phyloP scores from a whole-genome alignment of 2,329 filamentous ascomycete genomes.

The Exophiala bonariae region DNA sequence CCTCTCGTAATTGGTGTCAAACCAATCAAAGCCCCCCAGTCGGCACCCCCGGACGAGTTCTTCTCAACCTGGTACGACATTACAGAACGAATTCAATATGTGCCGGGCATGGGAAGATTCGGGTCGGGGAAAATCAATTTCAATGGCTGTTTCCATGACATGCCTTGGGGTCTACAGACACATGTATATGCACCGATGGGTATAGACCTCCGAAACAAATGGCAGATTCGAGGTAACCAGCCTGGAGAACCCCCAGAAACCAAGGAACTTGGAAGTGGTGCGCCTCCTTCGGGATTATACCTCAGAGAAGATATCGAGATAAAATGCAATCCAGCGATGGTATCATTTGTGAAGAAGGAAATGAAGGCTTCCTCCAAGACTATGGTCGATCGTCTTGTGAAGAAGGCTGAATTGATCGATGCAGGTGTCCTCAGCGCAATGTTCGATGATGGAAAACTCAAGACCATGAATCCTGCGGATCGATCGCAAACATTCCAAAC shows the following conservation, averaged over 20 bases:
- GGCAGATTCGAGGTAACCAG: constrained; percentile 72
- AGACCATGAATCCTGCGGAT: constrained; percentile 25
- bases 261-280: constrained; percentile 65
- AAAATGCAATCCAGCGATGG: constrained; percentile 75
- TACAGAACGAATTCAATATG: constrained; percentile 73
- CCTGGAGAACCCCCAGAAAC: constrained; percentile 68
- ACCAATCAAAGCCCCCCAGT: constrained; percentile 65
- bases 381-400: constrained; percentile 64
- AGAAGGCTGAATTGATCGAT: constrained; percentile 49
- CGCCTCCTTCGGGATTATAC: constrained; percentile 70
- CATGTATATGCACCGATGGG: constrained; percentile 82
- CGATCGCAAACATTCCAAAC: constrained; percentile 17
- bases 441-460: constrained; percentile 27
- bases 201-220: constrained; percentile 74
- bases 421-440: constrained; percentile 27
- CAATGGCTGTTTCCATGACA: constrained; percentile 76
- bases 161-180: constrained; percentile 72
- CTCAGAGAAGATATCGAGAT: constrained; percentile 82
- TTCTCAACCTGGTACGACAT: constrained; percentile 75
- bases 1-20: constrained; percentile 74
- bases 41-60: constrained; percentile 69
- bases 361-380: constrained; percentile 72
- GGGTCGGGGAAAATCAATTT: constrained; percentile 67
- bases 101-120: constrained; percentile 56
- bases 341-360: constrained; percentile 77